Conservation (phyloP, 352 stramenopile genomes). For the Pythium phragmiticola region DNA sequence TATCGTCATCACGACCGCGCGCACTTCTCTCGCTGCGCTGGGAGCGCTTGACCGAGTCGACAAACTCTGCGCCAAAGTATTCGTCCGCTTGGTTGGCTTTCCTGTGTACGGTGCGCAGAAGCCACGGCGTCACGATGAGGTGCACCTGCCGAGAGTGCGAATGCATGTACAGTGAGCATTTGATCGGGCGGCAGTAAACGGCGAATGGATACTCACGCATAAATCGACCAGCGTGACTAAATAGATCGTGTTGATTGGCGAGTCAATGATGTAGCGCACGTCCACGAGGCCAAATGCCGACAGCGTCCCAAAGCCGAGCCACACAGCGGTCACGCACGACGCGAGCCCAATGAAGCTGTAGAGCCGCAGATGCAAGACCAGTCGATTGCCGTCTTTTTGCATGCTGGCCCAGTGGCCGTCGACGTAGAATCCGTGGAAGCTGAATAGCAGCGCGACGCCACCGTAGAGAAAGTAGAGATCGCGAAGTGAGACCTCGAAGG, state of each 20-base stretch:
- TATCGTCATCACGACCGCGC: background rate
- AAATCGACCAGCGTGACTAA: constrained; percentile 55
- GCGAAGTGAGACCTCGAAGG: constrained; percentile 34
- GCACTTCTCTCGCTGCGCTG: constrained; percentile 17
- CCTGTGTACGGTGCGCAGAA: constrained; percentile 64
- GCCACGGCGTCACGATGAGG: constrained; percentile 53
- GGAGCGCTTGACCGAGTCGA: constrained; percentile 39
- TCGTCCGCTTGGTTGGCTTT: constrained; percentile 68
- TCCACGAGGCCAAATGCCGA: constrained; percentile 65
- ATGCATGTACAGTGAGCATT: too few relatives aligned
- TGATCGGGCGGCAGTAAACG: too few relatives aligned
- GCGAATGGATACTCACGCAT: constrained; percentile 35
- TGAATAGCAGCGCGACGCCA: constrained; percentile 41
- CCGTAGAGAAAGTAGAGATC: constrained; percentile 76
- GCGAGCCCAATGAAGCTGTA: constrained; percentile 56
- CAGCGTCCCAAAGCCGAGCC: constrained; percentile 57
- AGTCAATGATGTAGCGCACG: constrained; percentile 48
- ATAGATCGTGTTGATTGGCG: constrained; percentile 61
- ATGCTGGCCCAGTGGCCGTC: constrained; percentile 57
- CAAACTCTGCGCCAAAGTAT: constrained; percentile 69
- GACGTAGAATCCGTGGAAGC: constrained; percentile 69
- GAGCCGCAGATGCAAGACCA: constrained; percentile 69
- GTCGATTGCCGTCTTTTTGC: constrained; percentile 55
- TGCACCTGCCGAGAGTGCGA: constrained; percentile 37
- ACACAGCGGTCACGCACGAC: constrained; percentile 53